A percentile compares a stretch with the other conserved stretches of the same genome.
phyloP scores from a whole-genome alignment of 2,329 filamentous ascomycete species.

The Colletotrichum paranaense region DNA sequence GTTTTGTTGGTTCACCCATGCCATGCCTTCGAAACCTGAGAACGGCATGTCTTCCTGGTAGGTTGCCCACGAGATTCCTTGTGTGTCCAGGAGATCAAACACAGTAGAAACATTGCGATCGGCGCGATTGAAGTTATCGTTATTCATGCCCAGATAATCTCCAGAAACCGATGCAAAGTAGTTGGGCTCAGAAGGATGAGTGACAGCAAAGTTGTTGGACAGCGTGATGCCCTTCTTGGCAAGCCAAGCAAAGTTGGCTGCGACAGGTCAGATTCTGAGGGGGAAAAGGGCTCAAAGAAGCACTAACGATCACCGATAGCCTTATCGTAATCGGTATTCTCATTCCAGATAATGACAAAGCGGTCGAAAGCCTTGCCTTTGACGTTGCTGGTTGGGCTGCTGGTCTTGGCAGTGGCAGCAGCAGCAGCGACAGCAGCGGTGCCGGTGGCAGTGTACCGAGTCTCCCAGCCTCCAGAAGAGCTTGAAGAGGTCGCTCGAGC shows the following conservation, averaged over 20 bases:
- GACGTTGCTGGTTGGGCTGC: constrained; percentile 71
- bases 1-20: constrained; percentile 73
- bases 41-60: constrained; percentile 86
- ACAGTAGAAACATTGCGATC: constrained; percentile 73
- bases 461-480: constrained; percentile 46
- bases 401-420: constrained; percentile 69
- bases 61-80: constrained; percentile 73
- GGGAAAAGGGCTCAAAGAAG: no score
- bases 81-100: constrained; percentile 75
- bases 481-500: constrained; percentile 4
- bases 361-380: constrained; percentile 80
- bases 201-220: constrained; percentile 60
- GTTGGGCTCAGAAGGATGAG: constrained; percentile 76
- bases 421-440: constrained; percentile 63
- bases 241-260: constrained; percentile 43
- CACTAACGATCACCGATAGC: constrained; percentile 65
- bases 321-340: constrained; percentile 78
- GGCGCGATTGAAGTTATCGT: constrained; percentile 69
- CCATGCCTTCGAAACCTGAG: constrained; percentile 75
- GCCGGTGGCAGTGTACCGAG: constrained; percentile 62
- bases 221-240: constrained; percentile 45
- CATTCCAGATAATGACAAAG: constrained; percentile 79
- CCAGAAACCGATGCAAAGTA: constrained; percentile 72
- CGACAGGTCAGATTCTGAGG: neutral
- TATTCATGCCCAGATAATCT: constrained; percentile 72